Evolutionary conservation across 768 basidiomycete genomes (phyloP), one percentile per base, ranked within the genome.

Genomic region (Tubosaeta brunneosetosa): DNA sequence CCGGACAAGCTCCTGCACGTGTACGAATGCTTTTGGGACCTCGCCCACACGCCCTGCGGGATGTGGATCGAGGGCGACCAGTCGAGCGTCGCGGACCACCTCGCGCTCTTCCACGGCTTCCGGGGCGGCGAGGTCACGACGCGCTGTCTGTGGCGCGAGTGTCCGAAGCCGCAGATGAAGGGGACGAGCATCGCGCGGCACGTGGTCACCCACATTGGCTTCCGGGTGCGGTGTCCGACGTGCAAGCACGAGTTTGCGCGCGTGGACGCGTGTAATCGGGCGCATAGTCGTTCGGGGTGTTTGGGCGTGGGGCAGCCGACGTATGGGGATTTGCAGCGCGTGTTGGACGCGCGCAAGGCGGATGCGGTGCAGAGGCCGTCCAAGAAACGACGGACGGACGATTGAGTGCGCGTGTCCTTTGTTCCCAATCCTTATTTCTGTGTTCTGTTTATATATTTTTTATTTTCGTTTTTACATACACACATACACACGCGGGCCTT

Each of bases 1-100:
- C 53, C 52, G 0, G 68, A 64, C 55, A 59, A 64, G 25, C 40
- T 49, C 38, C 38, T 67, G 8, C 59, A 70, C 53, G 57, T 69
- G 29, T 69, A 68, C 51, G 62, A 68, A 40, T 68, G 67, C 31
- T 58, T 63, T 44, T 70, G 67, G 67, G 60, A 65, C 49, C 49
- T 51, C 27, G 3, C 47, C 29, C 49, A 65, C 41, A 44, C 67
- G 0, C 52, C 68, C 2, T 68, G 67, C 16, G 55, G 66, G 1
- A 68, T 68, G 68, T 70, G 69, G 61, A 66, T 68, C 34, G 69
- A 68, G 45, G 68, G 69, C 17, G 69, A 68, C 50, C 69, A 70
- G 12, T 61, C 65, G 16, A 63, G 56, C 53, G 65, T 70, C 22
- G 66, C 66, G 10, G 67, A 68, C 51, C 67, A 68, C 51, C 62